These are phyloP conservation scores for Aureobasidium melanogenum DNA, from an alignment of 2,329 filamentous ascomycete species.

Conservation along the genomic window DNA sequence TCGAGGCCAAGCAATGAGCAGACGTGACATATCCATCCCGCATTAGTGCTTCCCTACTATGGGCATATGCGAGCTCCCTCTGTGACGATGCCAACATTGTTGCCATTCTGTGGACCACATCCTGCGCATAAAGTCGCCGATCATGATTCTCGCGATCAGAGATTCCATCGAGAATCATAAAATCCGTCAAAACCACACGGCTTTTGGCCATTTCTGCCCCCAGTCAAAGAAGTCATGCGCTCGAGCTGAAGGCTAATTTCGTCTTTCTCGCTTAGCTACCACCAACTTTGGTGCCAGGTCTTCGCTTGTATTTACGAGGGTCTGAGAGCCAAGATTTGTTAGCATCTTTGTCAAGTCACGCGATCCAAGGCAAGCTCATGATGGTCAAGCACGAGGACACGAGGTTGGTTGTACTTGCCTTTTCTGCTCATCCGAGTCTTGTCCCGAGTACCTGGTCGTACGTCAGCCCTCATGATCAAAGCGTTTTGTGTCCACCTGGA, in stretches of 20 bases:
- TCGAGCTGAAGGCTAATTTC: neutral
- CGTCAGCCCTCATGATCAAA: conserved; percentile 7
- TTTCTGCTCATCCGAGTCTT: conserved; percentile 63
- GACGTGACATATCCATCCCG: neutral
- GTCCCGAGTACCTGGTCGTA: conserved; percentile 55
- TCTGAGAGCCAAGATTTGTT: conserved; percentile 33
- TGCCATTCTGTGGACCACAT: neutral
- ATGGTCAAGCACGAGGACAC: neutral
- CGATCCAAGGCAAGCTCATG: neutral
- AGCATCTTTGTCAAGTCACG: neutral
- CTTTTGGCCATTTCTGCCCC: neutral
- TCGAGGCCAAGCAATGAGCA: neutral
- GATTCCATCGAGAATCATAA: neutral
- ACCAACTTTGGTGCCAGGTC: conserved; percentile 18
- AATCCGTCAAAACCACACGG: neutral
- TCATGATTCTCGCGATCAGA: neutral
- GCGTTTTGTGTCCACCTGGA: neutral
- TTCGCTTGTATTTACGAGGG: conserved; percentile 60
- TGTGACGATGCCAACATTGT: neutral
- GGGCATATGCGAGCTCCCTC: neutral
- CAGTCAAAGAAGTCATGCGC: neutral
- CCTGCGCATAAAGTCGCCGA: neutral
- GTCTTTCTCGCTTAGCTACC: neutral
- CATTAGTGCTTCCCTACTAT: neutral
- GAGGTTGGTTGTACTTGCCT: conserved; percentile 26